Evolutionary conservation across 306 rosid genomes (phyloP).

Genomic region (Rosa multiflora): DNA sequence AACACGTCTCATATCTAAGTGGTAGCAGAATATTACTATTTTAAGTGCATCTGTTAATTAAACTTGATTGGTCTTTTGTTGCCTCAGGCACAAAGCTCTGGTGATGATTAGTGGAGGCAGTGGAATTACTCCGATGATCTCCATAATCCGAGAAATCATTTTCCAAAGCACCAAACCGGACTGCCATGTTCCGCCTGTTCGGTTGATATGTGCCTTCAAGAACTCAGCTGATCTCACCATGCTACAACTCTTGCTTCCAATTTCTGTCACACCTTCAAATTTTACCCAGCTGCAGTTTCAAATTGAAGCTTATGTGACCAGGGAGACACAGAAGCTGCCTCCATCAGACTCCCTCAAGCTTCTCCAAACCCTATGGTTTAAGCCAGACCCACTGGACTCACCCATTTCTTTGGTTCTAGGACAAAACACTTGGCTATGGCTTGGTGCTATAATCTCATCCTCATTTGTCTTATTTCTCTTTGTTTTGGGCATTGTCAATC

Average conservation of each 20-base stretch:
- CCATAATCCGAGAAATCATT: conserved; percentile 61
- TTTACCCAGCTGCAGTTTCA: conserved; percentile 28
- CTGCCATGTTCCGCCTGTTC: conserved; percentile 32
- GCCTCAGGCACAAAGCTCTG: conserved; percentile 39
- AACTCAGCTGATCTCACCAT: conserved; percentile 39
- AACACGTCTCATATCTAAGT: not conserved
- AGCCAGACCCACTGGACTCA: conserved; percentile 36
- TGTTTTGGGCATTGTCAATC: conserved; percentile 35
- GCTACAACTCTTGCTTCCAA: conserved; percentile 48
- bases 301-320: conserved; percentile 47
- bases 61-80: not conserved
- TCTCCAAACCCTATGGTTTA: conserved; percentile 33
- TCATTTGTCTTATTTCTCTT: conserved; percentile 42
- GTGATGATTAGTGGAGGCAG: conserved; percentile 64
- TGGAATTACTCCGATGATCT: conserved; percentile 63
- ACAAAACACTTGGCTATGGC: conserved; percentile 44
- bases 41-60: not conserved
- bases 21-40: not conserved
- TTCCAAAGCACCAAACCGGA: conserved; percentile 40
- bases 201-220: conserved; percentile 48
- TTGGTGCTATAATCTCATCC: conserved; percentile 37
- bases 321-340: conserved; percentile 36
- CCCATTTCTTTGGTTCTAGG: conserved; percentile 36
- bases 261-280: conserved; percentile 16
- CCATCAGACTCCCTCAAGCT: conserved; percentile 15